Evolutionary conservation across 108 stramenopile species (phyloP), one percentile per base, ranked within the genome.

Genomic region (Fistulifera pelliculosa): DNA sequence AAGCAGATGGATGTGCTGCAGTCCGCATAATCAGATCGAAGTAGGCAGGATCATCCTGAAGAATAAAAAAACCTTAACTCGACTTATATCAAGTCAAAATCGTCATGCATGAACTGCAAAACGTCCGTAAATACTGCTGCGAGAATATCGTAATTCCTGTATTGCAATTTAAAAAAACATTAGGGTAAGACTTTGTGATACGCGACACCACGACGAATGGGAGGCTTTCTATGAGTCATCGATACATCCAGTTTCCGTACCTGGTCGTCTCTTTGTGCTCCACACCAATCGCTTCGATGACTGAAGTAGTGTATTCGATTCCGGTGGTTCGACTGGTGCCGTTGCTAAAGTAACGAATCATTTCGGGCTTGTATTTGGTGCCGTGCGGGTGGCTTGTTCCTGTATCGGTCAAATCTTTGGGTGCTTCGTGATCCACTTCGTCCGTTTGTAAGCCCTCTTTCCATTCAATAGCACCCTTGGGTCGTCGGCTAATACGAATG

Each of bases 231-330:
- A 41, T 17, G 18, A 26, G 26, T 27, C 21, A 10, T 3, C 26
- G 0, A 22, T 35, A 8, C 31, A 35, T 8, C 40, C 0, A 42
- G 38, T 23, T 13, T 19, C 50, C 68, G 14, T 66, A 81, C 81
- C 84, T 61, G 24, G 91, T 87, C 13, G 91, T 86, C 65, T 93
- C 91, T 52, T 93, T 93, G 57, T 93, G 91, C 44, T 93, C 91
- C 18, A 93, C 83, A 22, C 85, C 83, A 48, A 83, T 66, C 15
- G 91, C 91, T 74, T 93, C 91, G 39, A 93, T 80, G 2, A 93
- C 79, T 15, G 85, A 75, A 16, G 91, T 93, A 1, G 87, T 79
- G 56, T 87, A 92, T 47, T 87, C 77, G 58, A 83, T 83, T 17
- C 83, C 85, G 24, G 90, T 87, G 17, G 70, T 79, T 35, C 84